Evolutionary conservation across 768 basidiomycete genomes (phyloP).

Genomic region (Erythrobasidium yunnanense): DNA sequence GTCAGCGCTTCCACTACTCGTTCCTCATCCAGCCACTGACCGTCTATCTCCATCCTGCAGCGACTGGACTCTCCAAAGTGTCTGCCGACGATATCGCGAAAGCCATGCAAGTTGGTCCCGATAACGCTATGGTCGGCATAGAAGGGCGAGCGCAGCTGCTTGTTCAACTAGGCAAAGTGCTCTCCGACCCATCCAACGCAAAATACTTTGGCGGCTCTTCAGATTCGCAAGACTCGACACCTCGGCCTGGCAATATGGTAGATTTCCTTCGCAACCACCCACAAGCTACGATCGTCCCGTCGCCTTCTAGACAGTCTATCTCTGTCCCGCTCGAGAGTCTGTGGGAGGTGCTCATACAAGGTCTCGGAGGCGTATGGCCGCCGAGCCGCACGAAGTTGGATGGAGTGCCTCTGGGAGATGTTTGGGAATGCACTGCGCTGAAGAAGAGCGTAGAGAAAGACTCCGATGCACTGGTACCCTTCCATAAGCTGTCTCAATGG

Average conservation of each 20-base stretch:
- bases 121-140: conserved; percentile 81
- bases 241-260: conserved; percentile 33
- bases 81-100: conserved; percentile 52
- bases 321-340: conserved; percentile 60
- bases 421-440: conserved; percentile 69
- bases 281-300: conserved; percentile 28
- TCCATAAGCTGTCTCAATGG: conserved; percentile 95
- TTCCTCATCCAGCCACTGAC: no score
- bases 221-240: neutral
- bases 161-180: conserved; percentile 59
- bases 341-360: conserved; percentile 71
- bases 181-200: conserved; percentile 49
- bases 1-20: conserved; percentile 50
- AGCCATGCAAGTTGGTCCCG: conserved; percentile 65
- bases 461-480: conserved; percentile 64
- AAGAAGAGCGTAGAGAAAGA: conserved; percentile 27
- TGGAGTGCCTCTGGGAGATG: conserved; percentile 71
- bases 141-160: conserved; percentile 74
- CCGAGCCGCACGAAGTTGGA: conserved; percentile 54
- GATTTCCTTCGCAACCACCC: conserved; percentile 38
- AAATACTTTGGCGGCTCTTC: conserved; percentile 58
- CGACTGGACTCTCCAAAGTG: conserved; percentile 57
- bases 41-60: no score
- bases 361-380: conserved; percentile 83
- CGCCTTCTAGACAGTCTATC: conserved; percentile 25